Evolutionary conservation across 805 yeast genomes (phyloP), one percentile per base, ranked within the genome.

Genomic region (Barnettozyma sp.): DNA sequence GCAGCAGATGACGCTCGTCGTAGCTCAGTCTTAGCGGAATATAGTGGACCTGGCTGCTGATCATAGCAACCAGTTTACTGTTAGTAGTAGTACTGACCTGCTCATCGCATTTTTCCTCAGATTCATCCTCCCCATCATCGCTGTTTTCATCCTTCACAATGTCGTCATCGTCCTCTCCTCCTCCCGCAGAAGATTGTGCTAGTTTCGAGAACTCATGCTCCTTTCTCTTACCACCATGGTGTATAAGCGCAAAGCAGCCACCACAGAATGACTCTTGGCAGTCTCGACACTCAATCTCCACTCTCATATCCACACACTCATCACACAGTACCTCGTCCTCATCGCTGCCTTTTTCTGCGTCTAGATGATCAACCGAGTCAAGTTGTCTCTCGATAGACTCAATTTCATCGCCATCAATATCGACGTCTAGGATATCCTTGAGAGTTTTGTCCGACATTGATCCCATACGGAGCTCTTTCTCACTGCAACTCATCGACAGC

Each of bases 241-340:
- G 92, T 16, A 79, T 64, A 60, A 78, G 70, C 30, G 66, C 74
- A 49, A 71, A 81, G 52, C 90, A 82, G 4, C 79, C 83, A 21
- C 68, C 65, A 56, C 92, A 82, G 48, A 78, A 82, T 12, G 64
- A 64, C 48, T 82, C 90, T 26, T 70, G 73, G 58, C 92, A 82
- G 38, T 66, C 67, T 22, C 58, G 50, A 55, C 92, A 82, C 24
- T 62, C 55, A n/a, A 77, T 55, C 45, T 78, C 84, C 4, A 72
- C 62, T 15, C 83, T 79, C 76, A 78, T 83, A 51, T 81, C 85
- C 24, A 71, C 71, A 54, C 92, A 82, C 45, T 82, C 90, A 13
- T 76, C 66, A 55, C 92, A 82, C 27, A 70, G 58, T 9, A 56
- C 48, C 11, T 67, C 58, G 50, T 67, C 65, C 24, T 46, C 55